Evolutionary conservation across 176 grass and related monocot genomes (phyloP).

Genomic region (Cenchrus americanus): DNA sequence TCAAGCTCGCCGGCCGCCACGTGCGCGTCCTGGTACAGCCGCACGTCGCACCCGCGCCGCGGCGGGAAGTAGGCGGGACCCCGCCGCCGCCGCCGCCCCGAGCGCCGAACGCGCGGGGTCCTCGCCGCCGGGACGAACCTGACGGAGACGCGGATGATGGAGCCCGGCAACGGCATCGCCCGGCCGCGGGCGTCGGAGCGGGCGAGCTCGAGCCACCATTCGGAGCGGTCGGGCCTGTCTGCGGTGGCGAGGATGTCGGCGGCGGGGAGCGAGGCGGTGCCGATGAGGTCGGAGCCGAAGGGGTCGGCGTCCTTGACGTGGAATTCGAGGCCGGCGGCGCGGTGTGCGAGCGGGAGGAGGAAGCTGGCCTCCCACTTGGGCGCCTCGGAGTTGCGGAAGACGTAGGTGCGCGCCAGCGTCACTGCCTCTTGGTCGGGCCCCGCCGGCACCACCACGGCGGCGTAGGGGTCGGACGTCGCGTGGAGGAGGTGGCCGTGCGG

Average conservation of each 20-base stretch:
- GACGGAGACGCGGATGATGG: slow-evolving; percentile 48
- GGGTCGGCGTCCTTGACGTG: slow-evolving; percentile 74
- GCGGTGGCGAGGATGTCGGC: neutral
- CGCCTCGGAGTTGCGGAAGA: slow-evolving; percentile 63
- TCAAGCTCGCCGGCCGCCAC: slow-evolving; percentile 34
- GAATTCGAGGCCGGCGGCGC: slow-evolving; percentile 41
- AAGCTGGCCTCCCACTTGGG: slow-evolving; percentile 53
- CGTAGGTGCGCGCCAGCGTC: slow-evolving; percentile 71
- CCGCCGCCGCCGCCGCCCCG: slow-evolving; percentile 1
- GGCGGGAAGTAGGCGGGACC: slow-evolving; percentile 62
- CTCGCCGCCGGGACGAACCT: slow-evolving; percentile 21
- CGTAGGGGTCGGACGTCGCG: slow-evolving; percentile 68
- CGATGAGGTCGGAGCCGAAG: slow-evolving; percentile 78
- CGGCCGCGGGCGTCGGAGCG: slow-evolving; percentile 45
- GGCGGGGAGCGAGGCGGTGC: slow-evolving; percentile 48
- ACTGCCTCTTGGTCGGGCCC: slow-evolving; percentile 15
- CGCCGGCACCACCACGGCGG: slow-evolving; percentile 34
- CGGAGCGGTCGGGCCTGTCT: neutral
- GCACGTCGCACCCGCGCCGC: slow-evolving; percentile 62
- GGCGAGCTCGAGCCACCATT: slow-evolving; percentile 24
- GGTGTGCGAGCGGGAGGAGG: slow-evolving; percentile 67
- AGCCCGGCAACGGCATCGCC: slow-evolving; percentile 12
- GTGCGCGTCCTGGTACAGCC: slow-evolving; percentile 87
- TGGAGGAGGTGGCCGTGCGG: slow-evolving; percentile 23
- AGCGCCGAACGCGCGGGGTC: neutral